Evolutionary conservation across 1,139 yeast species (phyloP), one percentile per base, ranked within the genome.

Genomic region (Lodderomyces orthopsilosis): DNA sequence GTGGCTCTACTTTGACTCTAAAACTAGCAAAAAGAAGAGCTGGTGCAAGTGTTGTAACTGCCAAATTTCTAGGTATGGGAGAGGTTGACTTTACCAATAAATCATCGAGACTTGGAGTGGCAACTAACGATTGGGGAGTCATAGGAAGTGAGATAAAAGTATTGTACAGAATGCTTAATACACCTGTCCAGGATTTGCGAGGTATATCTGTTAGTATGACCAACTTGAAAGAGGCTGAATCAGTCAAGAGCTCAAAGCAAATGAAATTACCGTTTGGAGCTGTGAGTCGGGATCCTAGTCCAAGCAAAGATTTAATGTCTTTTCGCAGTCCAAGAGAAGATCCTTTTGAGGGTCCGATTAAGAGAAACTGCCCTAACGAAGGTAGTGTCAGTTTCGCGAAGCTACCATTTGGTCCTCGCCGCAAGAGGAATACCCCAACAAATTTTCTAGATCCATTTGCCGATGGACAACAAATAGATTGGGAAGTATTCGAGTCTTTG

Each of bases 41-140:
- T 0, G 72, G 70, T 46, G 94, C 95, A 0, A 90, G 95, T 0
- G 58, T 81, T 1, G 78, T 79, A 13, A 88, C 97, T 0, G 77
- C 87, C 1, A 93, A 93, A 56, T 83, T 69, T 59, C 53, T 93
- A 55, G 98, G 98, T 0, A 80, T 85, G 79, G 98, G 98, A 0
- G 56, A 59, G 14, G 89, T 96, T 60, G 88, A 83, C 41, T 70
- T 82, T 35, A 63, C 75, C 17, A 79, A 81, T 41, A 83, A 81
- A 52, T 69, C 84, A 2, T 68, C 85, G 1, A 68, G 71, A 37
- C 57, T 89, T n/a, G 90, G 90, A 0, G 61, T 77, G 0, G 72
- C 84, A 1, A 83, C 95, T 0, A 73, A 79, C 53, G 87, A 83
- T 41, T 56, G 71, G 54, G 87, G 87, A 0, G 61, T 78, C 6